Evolutionary conservation across 2,329 filamentous ascomycete species (phyloP).

Genomic region (Drechslera avenae): DNA sequence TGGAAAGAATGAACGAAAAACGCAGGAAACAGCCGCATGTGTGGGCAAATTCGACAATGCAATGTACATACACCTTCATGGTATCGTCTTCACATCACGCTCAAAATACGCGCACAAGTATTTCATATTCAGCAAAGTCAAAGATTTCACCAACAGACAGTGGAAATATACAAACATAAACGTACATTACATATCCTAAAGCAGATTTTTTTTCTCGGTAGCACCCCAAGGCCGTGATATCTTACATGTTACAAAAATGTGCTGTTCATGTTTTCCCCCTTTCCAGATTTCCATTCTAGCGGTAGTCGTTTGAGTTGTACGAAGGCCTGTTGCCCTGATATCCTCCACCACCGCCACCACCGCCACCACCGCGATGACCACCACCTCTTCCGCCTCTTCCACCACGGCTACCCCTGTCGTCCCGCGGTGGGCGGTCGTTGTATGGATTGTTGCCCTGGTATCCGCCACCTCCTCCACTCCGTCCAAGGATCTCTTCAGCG

Average conservation of each 20-base stretch:
- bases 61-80: too few relatives aligned
- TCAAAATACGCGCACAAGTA: too few relatives aligned
- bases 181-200: too few relatives aligned
- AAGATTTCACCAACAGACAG: too few relatives aligned
- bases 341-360: slow-evolving; percentile 26
- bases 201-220: neutral
- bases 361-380: slow-evolving; percentile 19
- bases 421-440: slow-evolving; percentile 23
- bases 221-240: neutral
- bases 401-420: slow-evolving; percentile 22
- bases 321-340: slow-evolving; percentile 18
- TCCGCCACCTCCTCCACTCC: slow-evolving; percentile 31
- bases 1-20: too few relatives aligned
- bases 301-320: slow-evolving; percentile 28
- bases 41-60: too few relatives aligned
- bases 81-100: too few relatives aligned
- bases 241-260: slow-evolving; percentile 4
- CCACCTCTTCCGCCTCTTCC: slow-evolving; percentile 36
- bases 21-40: too few relatives aligned
- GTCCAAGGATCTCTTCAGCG: slow-evolving; percentile 30
- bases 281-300: neutral
- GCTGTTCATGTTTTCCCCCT: neutral
- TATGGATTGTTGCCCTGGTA: slow-evolving; percentile 30
- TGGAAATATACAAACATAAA: too few relatives aligned
- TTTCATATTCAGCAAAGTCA: too few relatives aligned